Percentiles rank a stretch among this genome's conserved stretches.
phyloP scores from a whole-genome alignment of 345 rosid species.

The Syzygium grande region DNA sequence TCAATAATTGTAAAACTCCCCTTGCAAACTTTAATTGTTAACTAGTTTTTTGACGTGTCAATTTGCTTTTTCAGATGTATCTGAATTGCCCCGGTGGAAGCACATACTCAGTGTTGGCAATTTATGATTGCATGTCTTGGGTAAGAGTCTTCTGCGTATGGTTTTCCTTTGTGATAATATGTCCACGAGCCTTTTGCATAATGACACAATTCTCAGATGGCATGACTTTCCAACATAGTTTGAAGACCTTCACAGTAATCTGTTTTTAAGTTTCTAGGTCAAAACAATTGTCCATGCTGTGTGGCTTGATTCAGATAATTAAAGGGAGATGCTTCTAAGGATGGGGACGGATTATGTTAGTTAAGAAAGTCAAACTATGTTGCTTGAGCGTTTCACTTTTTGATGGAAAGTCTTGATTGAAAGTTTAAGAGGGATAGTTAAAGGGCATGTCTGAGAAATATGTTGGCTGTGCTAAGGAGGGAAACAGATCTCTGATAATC shows the following conservation, averaged over 20 bases:
- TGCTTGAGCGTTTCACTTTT: neutral
- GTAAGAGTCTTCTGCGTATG: conserved; percentile 17
- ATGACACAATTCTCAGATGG: neutral
- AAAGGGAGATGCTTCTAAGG: neutral
- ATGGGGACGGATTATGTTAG: neutral
- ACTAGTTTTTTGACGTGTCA: neutral
- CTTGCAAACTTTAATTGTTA: neutral
- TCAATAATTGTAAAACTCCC: neutral
- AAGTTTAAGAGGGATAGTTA: neutral
- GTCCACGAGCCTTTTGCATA: neutral
- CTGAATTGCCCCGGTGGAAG: conserved; percentile 96
- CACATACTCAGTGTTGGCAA: conserved; percentile 76
- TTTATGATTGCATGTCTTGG: conserved; percentile 97
- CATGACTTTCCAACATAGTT: neutral
- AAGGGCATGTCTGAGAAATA: neutral
- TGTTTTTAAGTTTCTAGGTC: neutral
- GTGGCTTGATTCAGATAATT: neutral
- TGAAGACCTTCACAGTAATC: neutral
- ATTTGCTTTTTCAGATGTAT: conserved; percentile 42
- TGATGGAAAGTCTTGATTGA: neutral
- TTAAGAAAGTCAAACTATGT: neutral
- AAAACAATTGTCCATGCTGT: neutral
- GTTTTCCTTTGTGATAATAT: neutral
- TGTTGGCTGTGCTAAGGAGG: neutral
- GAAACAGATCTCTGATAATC: neutral